Evolutionary conservation across 208 protist genomes (phyloP).

Genomic region (Wallacemonas collosoma): DNA sequence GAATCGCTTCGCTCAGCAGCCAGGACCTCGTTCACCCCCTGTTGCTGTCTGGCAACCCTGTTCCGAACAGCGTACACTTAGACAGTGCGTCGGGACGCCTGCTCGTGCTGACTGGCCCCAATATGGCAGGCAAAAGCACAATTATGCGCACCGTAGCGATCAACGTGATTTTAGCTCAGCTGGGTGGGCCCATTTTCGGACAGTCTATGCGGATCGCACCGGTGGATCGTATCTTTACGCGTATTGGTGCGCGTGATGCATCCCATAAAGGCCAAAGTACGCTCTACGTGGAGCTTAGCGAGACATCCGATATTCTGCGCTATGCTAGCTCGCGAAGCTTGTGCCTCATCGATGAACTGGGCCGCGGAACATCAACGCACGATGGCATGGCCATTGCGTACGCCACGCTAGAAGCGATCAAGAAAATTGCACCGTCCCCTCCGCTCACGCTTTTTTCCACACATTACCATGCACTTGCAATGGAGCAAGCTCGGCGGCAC

Average conservation of each 20-base stretch:
- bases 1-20: slow-evolving; percentile 18
- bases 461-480: slow-evolving; percentile 97
- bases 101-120: slow-evolving; percentile 97
- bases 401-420: slow-evolving; percentile 90
- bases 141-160: slow-evolving; percentile 95
- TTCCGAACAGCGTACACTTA: slow-evolving; percentile 69
- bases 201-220: slow-evolving; percentile 63
- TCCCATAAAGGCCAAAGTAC: slow-evolving; percentile 97
- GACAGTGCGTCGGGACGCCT: slow-evolving; percentile 46
- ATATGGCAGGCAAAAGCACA: slow-evolving; percentile 99
- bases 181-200: slow-evolving; percentile 96
- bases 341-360: slow-evolving; percentile 98
- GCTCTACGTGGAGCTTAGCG: slow-evolving; percentile 97
- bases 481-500: slow-evolving; percentile 54
- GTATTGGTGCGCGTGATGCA: slow-evolving; percentile 96
- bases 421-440: slow-evolving; percentile 30
- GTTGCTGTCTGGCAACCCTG: slow-evolving; percentile 26
- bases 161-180: slow-evolving; percentile 95
- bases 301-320: slow-evolving; percentile 88
- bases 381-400: slow-evolving; percentile 98
- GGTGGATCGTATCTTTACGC: slow-evolving; percentile 97
- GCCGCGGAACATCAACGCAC: slow-evolving; percentile 97
- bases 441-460: slow-evolving; percentile 96
- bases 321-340: slow-evolving; percentile 92
- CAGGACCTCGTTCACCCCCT: slow-evolving; percentile 42